Percentiles rank a stretch among this genome's conserved stretches.
These are phyloP conservation scores for Cylindrodendrum hubeiense DNA, from an alignment of 2,329 filamentous ascomycete species.

Conservation along the genomic window DNA sequence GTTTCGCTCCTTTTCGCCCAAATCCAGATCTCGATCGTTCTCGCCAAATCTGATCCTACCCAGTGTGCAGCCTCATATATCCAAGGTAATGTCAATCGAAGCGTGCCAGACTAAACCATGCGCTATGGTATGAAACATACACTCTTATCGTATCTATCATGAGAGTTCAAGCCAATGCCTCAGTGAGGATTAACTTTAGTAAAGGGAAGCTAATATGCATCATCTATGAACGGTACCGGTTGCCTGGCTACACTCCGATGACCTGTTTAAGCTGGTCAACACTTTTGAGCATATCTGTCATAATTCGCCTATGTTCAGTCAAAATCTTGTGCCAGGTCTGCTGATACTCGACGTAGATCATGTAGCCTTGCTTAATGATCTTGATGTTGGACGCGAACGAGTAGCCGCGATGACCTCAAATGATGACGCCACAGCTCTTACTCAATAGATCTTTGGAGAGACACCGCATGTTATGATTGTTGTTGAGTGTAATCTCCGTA, in stretches of 20 bases:
- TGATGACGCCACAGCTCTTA: slow-evolving; percentile 38
- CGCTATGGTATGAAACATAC: slow-evolving; percentile 34
- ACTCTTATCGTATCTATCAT: no score
- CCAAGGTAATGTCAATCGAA: neutral
- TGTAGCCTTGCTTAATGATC: slow-evolving; percentile 40
- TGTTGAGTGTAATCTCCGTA: slow-evolving; percentile 31
- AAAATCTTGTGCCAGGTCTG: slow-evolving; percentile 30
- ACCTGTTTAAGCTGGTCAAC: slow-evolving; percentile 46
- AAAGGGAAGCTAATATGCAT: slow-evolving; percentile 1
- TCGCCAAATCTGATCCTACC: neutral
- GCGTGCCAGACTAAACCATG: slow-evolving; percentile 38
- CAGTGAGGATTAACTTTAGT: neutral
- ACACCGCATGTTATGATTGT: slow-evolving; percentile 45
- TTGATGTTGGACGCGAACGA: neutral
- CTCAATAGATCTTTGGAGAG: slow-evolving; percentile 43
- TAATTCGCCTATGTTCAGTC: slow-evolving; percentile 39
- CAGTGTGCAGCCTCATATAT: neutral
- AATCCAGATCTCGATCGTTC: no score
- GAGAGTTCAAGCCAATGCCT: no score
- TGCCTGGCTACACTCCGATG: slow-evolving; percentile 49
- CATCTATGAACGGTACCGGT: slow-evolving; percentile 41
- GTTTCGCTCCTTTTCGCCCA: no score
- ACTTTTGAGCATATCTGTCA: slow-evolving; percentile 46
- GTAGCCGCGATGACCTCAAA: slow-evolving; percentile 44
- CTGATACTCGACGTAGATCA: slow-evolving; percentile 44